Conservation (phyloP, 2,329 filamentous ascomycete species). For the Aureobasidium sp. region DNA sequence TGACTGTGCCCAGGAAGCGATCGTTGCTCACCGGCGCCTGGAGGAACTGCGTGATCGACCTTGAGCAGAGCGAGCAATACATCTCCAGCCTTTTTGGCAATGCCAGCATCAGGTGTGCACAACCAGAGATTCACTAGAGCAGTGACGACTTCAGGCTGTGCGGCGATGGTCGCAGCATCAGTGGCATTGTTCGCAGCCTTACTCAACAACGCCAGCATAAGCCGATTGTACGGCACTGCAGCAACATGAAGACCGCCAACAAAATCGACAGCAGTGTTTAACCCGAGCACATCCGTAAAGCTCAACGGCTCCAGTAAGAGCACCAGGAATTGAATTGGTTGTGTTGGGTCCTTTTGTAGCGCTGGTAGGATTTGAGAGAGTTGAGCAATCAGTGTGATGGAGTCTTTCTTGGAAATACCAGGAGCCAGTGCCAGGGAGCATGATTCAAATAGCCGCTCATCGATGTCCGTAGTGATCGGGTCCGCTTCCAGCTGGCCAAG, state of each 20-base stretch:
- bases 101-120: slow-evolving; percentile 47
- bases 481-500: slow-evolving; percentile 39
- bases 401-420: slow-evolving; percentile 29
- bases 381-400: slow-evolving; percentile 35
- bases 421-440: slow-evolving; percentile 41
- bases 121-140: slow-evolving; percentile 54
- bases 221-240: slow-evolving; percentile 45
- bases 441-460: slow-evolving; percentile 45
- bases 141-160: slow-evolving; percentile 47
- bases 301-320: slow-evolving; percentile 44
- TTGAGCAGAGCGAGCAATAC: slow-evolving; percentile 48
- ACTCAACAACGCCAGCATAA: slow-evolving; percentile 49
- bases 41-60: slow-evolving; percentile 37
- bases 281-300: slow-evolving; percentile 43
- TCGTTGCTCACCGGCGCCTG: slow-evolving; percentile 28
- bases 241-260: slow-evolving; percentile 47
- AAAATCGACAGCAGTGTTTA: slow-evolving; percentile 47
- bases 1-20: slow-evolving; percentile 32
- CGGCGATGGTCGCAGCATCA: slow-evolving; percentile 53
- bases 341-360: slow-evolving; percentile 52
- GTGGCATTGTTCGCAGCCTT: slow-evolving; percentile 47
- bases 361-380: slow-evolving; percentile 46
- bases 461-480: slow-evolving; percentile 37
- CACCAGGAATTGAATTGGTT: slow-evolving; percentile 47
- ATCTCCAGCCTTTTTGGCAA: slow-evolving; percentile 48